Conservation (phyloP, 768 basidiomycete species). For the Suillus discolor region DNA sequence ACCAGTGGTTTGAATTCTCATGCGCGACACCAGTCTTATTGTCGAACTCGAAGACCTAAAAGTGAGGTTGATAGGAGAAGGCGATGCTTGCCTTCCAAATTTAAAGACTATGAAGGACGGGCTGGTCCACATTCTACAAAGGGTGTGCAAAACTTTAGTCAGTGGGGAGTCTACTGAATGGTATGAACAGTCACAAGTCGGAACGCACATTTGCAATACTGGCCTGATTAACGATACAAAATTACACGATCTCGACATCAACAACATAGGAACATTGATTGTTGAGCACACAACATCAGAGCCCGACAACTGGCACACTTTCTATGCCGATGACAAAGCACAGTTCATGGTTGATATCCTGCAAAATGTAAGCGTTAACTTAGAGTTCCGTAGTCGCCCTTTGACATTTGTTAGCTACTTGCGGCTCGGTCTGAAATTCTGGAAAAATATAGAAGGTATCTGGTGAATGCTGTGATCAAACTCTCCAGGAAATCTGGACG, state of each 20-base stretch:
- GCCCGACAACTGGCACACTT: not conserved
- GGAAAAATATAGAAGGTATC: constrained; percentile 19
- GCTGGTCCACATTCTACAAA: constrained; percentile 19
- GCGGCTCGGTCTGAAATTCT: constrained; percentile 18
- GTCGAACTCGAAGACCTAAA: not conserved
- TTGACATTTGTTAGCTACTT: constrained; percentile 24
- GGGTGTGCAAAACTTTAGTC: constrained; percentile 11
- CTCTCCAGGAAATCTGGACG: constrained; percentile 22
- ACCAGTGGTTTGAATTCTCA: constrained; percentile 12
- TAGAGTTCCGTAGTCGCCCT: not conserved
- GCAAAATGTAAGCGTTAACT: constrained; percentile 22
- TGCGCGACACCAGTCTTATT: constrained; percentile 10
- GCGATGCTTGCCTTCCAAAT: constrained; percentile 17
- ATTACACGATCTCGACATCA: constrained; percentile 23
- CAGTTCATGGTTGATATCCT: constrained; percentile 25
- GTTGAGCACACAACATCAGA: constrained; percentile 4
- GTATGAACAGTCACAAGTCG: constrained; percentile 5
- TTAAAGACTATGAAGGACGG: constrained; percentile 15
- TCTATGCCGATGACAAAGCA: constrained; percentile 6
- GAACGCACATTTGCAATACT: constrained; percentile 27
- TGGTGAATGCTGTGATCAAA: constrained; percentile 21
- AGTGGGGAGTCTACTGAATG: constrained; percentile 13
- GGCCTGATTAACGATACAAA: constrained; percentile 19
- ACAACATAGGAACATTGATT: constrained; percentile 20
- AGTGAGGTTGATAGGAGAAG: constrained; percentile 6